Percentiles rank a stretch among this genome's conserved stretches.
phyloP scores from a whole-genome alignment of 192 early-diverging fungal genomes.

The Coemansia sp. region DNA sequence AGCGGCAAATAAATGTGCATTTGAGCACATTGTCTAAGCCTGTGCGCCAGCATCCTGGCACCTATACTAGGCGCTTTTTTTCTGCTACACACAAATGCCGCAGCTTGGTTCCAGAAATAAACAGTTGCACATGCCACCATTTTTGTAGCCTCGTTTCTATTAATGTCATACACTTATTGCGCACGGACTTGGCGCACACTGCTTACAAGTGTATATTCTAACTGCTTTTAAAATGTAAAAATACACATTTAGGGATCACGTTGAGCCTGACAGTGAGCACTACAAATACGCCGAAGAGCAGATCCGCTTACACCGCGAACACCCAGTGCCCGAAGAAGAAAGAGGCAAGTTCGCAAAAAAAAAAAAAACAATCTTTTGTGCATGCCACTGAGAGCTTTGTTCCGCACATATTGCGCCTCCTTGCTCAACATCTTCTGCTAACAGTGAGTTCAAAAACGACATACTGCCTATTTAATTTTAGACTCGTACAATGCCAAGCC shows the following conservation, averaged over 20 bases:
- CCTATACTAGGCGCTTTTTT: neutral
- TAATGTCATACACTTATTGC: neutral
- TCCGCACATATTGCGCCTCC: neutral
- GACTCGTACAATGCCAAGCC: slow-evolving; percentile 61
- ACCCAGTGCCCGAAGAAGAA: slow-evolving; percentile 64
- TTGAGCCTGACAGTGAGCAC: slow-evolving; percentile 86
- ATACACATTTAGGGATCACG: slow-evolving; percentile 79
- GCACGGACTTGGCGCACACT: neutral
- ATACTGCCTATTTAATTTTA: slow-evolving; percentile 12
- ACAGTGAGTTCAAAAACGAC: neutral
- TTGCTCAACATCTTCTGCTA: neutral
- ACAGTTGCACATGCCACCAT: neutral
- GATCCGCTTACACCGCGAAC: slow-evolving; percentile 71
- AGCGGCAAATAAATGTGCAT: neutral
- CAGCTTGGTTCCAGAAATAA: neutral
- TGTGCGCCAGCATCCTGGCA: neutral
- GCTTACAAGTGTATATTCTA: neutral
- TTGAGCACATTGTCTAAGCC: neutral
- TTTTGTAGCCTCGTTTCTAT: neutral
- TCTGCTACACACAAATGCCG: neutral
- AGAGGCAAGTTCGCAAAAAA: slow-evolving; percentile 31
- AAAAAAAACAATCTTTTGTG: neutral
- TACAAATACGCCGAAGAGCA: slow-evolving; percentile 74
- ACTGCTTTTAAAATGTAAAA: slow-evolving; percentile 1
- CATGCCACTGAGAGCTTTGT: neutral